Conservation (phyloP, 257 asterid species). For the Capsicum chinense region DNA sequence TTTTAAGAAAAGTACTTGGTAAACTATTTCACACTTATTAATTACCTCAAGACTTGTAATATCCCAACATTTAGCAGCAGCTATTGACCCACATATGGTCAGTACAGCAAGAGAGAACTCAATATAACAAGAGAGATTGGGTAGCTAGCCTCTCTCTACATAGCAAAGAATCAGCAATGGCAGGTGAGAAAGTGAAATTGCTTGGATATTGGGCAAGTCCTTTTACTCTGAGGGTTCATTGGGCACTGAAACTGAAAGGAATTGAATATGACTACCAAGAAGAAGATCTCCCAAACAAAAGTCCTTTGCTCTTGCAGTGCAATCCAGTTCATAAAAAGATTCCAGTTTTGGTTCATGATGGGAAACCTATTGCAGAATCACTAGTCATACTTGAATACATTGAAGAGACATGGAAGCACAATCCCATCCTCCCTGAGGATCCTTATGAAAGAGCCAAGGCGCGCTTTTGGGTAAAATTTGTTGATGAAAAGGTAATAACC, state of each 20-base stretch:
- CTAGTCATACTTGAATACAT: slow-evolving; percentile 41
- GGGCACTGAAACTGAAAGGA: slow-evolving; percentile 46
- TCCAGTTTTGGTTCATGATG: slow-evolving; percentile 41
- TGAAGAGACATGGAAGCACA: slow-evolving; percentile 41
- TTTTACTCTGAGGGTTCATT: slow-evolving; percentile 36
- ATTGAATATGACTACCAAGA: slow-evolving; percentile 43
- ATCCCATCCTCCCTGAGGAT: slow-evolving; percentile 43
- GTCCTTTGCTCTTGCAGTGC: slow-evolving; percentile 35
- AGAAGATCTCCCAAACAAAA: slow-evolving; percentile 44
- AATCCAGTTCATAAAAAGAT: slow-evolving; percentile 42
- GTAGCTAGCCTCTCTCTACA: background rate
- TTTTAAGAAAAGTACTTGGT: background rate
- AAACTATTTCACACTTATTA: background rate
- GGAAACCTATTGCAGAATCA: slow-evolving; percentile 37
- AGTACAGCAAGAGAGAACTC: background rate
- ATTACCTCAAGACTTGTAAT: background rate
- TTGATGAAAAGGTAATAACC: slow-evolving; percentile 17
- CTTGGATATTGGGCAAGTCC: slow-evolving; percentile 47
- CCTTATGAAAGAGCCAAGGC: slow-evolving; percentile 38
- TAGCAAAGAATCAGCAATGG: slow-evolving; percentile 31
- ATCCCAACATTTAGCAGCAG: background rate
- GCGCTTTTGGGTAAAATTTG: slow-evolving; percentile 22
- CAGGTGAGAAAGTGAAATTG: slow-evolving; percentile 33
- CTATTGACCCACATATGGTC: too few species aligned
- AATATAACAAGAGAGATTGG: background rate